These are phyloP conservation scores for Hypseocharis bilobata DNA, from an alignment of 441 rosid genomes.

Conservation along the genomic window DNA sequence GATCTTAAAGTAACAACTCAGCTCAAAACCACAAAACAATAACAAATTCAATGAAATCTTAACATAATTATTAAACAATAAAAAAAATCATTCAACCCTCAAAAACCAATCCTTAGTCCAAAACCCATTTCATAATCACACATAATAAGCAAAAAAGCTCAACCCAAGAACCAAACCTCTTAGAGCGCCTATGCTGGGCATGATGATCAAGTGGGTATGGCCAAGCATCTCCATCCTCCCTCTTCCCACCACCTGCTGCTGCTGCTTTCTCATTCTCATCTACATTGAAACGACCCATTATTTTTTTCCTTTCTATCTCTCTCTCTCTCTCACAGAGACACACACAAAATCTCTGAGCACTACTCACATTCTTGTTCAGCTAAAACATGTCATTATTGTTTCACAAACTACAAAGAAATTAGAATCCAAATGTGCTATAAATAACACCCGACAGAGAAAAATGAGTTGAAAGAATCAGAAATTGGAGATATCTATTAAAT, in stretches of 20 bases:
- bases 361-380: constrained; percentile 22
- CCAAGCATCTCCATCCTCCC: constrained; percentile 32
- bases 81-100: not conserved
- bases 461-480: constrained; percentile 1
- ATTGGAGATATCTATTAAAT: constrained; percentile 7
- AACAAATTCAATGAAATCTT: too few relatives aligned
- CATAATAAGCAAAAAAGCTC: not conserved
- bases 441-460: constrained; percentile 14
- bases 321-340: constrained; percentile 9
- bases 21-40: too few relatives aligned
- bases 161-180: constrained; percentile 36
- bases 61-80: not conserved
- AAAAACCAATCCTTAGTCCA: not conserved
- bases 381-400: not conserved
- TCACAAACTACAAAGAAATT: not conserved
- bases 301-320: constrained; percentile 16
- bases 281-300: constrained; percentile 37
- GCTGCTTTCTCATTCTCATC: constrained; percentile 22
- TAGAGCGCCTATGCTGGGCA: constrained; percentile 59
- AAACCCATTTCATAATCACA: not conserved
- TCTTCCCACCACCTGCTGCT: constrained; percentile 14
- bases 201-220: constrained; percentile 20
- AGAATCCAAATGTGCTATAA: constrained; percentile 7
- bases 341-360: constrained; percentile 14
- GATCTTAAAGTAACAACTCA: too few relatives aligned